Percentiles rank a stretch among this genome's conserved stretches.
Evolutionary conservation across 352 stramenopile genomes (phyloP).

Genomic region (Phytopythium helicoides): DNA sequence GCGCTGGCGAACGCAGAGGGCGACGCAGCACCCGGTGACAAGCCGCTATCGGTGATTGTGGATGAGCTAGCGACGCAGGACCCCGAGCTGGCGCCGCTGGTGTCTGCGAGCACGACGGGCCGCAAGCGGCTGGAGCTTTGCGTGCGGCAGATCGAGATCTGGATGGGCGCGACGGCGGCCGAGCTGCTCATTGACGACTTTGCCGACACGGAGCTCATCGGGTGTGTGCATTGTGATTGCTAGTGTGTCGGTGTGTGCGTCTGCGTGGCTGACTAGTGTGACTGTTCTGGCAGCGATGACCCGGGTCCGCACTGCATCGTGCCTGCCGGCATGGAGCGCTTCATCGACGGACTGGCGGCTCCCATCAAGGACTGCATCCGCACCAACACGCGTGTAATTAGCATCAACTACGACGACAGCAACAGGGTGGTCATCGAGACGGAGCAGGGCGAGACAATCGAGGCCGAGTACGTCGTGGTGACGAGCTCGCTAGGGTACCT

Average conservation of each 20-base stretch:
- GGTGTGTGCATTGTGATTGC: too few species aligned
- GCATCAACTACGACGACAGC: conserved; percentile 23
- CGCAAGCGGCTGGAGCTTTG: conserved; percentile 32
- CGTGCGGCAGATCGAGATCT: conserved; percentile 50
- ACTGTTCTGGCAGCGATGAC: too few species aligned
- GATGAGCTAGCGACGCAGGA: conserved; percentile 23
- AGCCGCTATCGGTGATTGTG: conserved; percentile 35
- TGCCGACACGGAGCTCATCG: conserved; percentile 41
- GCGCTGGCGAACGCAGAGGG: conserved; percentile 40
- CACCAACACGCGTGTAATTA: conserved; percentile 21
- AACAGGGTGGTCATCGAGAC: conserved; percentile 32
- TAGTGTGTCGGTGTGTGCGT: too few species aligned
- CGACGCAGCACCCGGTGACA: conserved; percentile 20
- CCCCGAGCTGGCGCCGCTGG: too few species aligned
- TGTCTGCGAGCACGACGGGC: too few species aligned
- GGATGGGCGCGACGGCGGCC: conserved; percentile 47
- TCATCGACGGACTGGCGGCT: conserved; percentile 31
- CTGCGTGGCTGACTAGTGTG: too few species aligned
- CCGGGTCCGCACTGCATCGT: conserved; percentile 51
- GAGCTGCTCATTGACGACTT: conserved; percentile 52
- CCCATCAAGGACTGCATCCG: conserved; percentile 30
- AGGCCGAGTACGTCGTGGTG: conserved; percentile 49
- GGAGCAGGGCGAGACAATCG: conserved; percentile 11
- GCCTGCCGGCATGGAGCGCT: conserved; percentile 44
- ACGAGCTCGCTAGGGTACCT: conserved; percentile 56